Conservation (phyloP, 1,139 yeast genomes). For the Yamadazyma conglobata region DNA sequence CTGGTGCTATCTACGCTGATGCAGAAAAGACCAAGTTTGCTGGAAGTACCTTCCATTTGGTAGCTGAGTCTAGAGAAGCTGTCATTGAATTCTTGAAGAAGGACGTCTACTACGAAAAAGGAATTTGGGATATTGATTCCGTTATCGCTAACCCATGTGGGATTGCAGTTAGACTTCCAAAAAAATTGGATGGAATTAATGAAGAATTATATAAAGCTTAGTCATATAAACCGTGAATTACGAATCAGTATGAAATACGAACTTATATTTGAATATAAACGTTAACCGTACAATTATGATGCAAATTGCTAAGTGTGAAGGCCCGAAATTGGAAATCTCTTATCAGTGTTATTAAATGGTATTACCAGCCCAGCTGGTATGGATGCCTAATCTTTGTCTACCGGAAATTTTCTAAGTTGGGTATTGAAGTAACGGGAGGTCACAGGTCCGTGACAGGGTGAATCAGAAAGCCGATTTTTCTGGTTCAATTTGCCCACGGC, state of each 20-base stretch:
- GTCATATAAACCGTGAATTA: no score
- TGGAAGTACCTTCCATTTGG: slow-evolving; percentile 64
- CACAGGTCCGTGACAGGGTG: slow-evolving; percentile 4
- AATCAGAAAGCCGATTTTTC: slow-evolving; percentile 5
- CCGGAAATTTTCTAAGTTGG: slow-evolving; percentile 14
- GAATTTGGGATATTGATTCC: slow-evolving; percentile 73
- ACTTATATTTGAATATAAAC: no score
- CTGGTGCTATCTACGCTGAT: slow-evolving; percentile 60
- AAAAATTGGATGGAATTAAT: slow-evolving; percentile 23
- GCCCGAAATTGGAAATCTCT: no score
- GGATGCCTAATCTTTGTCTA: slow-evolving; percentile 2
- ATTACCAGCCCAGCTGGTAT: no score
- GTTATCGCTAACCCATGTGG: slow-evolving; percentile 56
- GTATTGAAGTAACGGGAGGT: slow-evolving; percentile 15
- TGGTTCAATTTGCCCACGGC: slow-evolving; percentile 15
- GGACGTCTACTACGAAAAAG: slow-evolving; percentile 61
- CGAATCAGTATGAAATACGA: no score
- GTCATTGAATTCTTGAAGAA: slow-evolving; percentile 58
- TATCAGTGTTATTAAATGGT: no score
- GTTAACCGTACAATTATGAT: no score
- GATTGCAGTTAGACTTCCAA: slow-evolving; percentile 33
- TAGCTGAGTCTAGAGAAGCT: slow-evolving; percentile 62
- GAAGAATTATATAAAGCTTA: slow-evolving; percentile 20
- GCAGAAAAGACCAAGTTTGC: slow-evolving; percentile 54
- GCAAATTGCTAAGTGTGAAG: no score